Percentiles rank a stretch among this genome's conserved stretches.
Conservation (phyloP, 169 alveolate species). For the Babesia caballi region DNA sequence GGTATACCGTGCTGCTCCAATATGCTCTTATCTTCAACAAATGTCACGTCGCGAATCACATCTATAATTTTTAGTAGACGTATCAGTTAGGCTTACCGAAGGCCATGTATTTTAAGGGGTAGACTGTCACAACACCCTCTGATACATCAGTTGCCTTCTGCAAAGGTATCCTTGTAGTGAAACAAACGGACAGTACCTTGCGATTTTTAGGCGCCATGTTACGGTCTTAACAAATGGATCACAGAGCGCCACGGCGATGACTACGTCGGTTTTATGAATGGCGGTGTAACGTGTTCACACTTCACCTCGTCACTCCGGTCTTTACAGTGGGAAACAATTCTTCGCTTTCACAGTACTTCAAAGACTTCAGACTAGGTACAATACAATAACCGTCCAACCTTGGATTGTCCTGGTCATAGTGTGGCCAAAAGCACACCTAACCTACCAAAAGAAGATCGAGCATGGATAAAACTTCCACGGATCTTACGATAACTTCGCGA, state of each 20-base stretch:
- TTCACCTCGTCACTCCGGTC: not conserved
- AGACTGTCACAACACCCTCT: slow-evolving; percentile 1
- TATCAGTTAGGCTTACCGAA: slow-evolving; percentile 18
- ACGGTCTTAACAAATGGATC: too few species aligned
- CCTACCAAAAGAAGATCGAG: slow-evolving; percentile 38
- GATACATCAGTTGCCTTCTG: not conserved
- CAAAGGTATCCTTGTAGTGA: not conserved
- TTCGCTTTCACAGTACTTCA: slow-evolving; percentile 23
- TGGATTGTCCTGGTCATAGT: slow-evolving; percentile 7
- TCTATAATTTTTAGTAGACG: not conserved
- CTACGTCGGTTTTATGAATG: too few species aligned
- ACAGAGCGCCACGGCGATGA: too few species aligned
- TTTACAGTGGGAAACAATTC: slow-evolving; percentile 5
- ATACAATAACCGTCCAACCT: slow-evolving; percentile 2
- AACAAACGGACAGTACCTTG: slow-evolving; percentile 21
- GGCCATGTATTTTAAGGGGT: slow-evolving; percentile 22
- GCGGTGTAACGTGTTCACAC: too few species aligned
- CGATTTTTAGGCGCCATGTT: slow-evolving; percentile 28
- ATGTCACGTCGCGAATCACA: slow-evolving; percentile 8
- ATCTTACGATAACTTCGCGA: slow-evolving; percentile 11
- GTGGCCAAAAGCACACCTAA: not conserved
- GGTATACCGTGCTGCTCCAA: slow-evolving; percentile 55
- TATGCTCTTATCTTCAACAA: slow-evolving; percentile 13
- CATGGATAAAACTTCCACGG: slow-evolving; percentile 32
- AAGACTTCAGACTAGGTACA: not conserved